phyloP scores from a whole-genome alignment of 768 basidiomycete genomes.

The Amanita rubescens region DNA sequence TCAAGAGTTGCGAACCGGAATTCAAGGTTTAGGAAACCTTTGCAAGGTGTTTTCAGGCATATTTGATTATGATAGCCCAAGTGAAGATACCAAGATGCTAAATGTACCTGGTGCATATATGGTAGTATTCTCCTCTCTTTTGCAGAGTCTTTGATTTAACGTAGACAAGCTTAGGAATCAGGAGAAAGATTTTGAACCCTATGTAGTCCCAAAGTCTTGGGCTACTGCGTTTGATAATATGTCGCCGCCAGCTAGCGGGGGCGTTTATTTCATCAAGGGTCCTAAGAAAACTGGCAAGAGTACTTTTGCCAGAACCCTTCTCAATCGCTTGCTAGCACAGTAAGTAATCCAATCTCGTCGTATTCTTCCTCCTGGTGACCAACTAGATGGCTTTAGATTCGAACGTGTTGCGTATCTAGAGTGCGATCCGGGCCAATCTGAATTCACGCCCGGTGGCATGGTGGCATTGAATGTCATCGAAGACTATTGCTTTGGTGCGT shows the following conservation, averaged over 20 bases:
- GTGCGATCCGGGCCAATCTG: conserved; percentile 90
- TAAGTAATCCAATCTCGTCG: conserved; percentile 19
- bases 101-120: conserved; percentile 42
- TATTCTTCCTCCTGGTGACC: background rate
- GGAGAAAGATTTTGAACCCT: conserved; percentile 25
- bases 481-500: conserved; percentile 59
- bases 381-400: conserved; percentile 38
- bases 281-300: conserved; percentile 89
- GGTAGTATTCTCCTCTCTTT: conserved; percentile 27
- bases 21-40: conserved; percentile 60
- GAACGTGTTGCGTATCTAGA: conserved; percentile 85
- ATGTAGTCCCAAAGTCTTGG: conserved; percentile 25
- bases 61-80: conserved; percentile 40
- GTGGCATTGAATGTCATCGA: conserved; percentile 74
- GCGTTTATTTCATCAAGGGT: conserved; percentile 68
- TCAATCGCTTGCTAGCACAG: conserved; percentile 62
- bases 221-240: conserved; percentile 24
- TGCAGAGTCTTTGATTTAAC: background rate
- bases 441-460: conserved; percentile 84
- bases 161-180: conserved; percentile 25
- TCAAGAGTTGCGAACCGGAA: conserved; percentile 44
- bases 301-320: conserved; percentile 66
- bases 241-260: conserved; percentile 13
- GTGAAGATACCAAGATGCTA: conserved; percentile 27
- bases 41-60: conserved; percentile 55